Base-by-base conservation (phyloP, 306 rosid genomes). In the Alnus glutinosa region DNA sequence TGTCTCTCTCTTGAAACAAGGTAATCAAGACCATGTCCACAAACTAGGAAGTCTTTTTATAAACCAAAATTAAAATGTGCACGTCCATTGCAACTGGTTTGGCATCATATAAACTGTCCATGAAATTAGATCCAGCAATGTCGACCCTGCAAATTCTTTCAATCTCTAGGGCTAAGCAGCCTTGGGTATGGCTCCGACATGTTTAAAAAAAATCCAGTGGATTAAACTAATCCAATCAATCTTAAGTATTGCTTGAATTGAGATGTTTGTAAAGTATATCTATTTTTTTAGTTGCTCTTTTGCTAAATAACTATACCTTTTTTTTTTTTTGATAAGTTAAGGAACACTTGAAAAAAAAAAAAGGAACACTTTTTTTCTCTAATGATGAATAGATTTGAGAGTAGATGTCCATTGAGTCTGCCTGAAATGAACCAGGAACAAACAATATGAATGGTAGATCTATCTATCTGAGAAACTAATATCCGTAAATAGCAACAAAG, bases 401-500 rank as follows among this genome's bases (percentile, higher is more conserved):
- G 32, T 2, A 19, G 34, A 57, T 57, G n/a, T 12, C 34, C 30
- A 58, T 19, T 19, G 34, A 10, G 12, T 58, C 30, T 8, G 30
- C 34, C 64, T 4, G 14, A 23, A 58, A 11, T 23, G 34, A 49
- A 49, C 64, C 12, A 58, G 64, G 64, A 58, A 23, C 36, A 58
- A 7, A 58, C 34, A 1, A 28, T 5, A 58, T n/a, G 12, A 23
- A 2, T 9, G 12, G 64, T 23, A 23, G 5, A 58, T 58, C 64
- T 49, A 49, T 49, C 12, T 7, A 19, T 19, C 34, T 58, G 34
- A 19, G 30, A 58, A 58, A 58, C 36, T 19, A 23, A 58, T 42
- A 9, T 19, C 64, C 36, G 16, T 58, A n/a, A 58, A n/a, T n/a
- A 58, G 64, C 64, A 58, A 57, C 63, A 57, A 57, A 57, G 63